Evolutionary conservation across 768 basidiomycete genomes (phyloP).

Genomic region (Antrodiella citrinella): DNA sequence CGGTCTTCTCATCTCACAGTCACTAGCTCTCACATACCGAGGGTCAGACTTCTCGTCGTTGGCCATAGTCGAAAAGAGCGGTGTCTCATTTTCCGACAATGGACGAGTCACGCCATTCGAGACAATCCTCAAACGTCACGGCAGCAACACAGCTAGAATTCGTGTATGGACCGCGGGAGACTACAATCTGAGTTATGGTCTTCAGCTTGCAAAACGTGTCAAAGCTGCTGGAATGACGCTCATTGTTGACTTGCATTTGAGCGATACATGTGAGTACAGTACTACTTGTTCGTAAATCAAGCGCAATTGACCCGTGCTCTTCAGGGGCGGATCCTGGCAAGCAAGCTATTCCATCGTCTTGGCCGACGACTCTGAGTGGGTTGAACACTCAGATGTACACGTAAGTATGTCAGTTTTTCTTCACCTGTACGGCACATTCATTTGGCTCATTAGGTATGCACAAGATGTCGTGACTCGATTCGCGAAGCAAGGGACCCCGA

Average conservation of each 20-base stretch:
- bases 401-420: conserved; percentile 20
- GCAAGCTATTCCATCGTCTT: conserved; percentile 49
- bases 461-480: conserved; percentile 43
- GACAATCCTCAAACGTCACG: conserved; percentile 44
- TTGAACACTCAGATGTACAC: conserved; percentile 52
- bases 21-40: conserved; percentile 30
- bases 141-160: conserved; percentile 50
- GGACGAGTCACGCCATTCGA: conserved; percentile 33
- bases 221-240: conserved; percentile 49
- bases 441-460: conserved; percentile 35
- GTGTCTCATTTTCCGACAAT: conserved; percentile 36
- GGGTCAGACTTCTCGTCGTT: conserved; percentile 54
- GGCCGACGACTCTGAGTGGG: conserved; percentile 41
- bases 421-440: neutral
- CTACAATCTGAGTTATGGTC: conserved; percentile 44
- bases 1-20: neutral
- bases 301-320: neutral
- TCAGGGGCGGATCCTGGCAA: conserved; percentile 60
- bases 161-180: conserved; percentile 58
- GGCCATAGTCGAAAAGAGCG: conserved; percentile 41
- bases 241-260: conserved; percentile 52
- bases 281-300: neutral
- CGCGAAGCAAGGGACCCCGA: conserved; percentile 43
- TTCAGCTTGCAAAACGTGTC: conserved; percentile 47
- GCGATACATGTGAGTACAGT: conserved; percentile 45